Base-by-base conservation (phyloP, 202 grass and related monocot genomes). In the Cymbopogon flexuosus region DNA sequence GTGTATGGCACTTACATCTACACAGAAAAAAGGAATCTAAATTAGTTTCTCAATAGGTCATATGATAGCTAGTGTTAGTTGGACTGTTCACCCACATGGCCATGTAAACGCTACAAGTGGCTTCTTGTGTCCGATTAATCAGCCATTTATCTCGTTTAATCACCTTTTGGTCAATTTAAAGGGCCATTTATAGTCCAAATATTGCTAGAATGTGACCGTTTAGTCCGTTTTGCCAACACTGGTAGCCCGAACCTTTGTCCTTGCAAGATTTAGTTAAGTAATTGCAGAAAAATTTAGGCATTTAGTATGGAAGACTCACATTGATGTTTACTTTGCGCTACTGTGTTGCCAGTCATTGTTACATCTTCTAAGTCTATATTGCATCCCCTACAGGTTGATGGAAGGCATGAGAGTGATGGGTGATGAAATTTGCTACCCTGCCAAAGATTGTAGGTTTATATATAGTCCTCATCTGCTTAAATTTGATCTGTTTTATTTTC, bases 361-460 rank as follows among this genome's bases (percentile, higher is more conserved):
- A 52, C 19, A 12, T 52, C 60, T 64, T 19, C 19, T 54, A 65
- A 64, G 34, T 75, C 31, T 27, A 13, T 62, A 31, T 54, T 79
- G 16, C 8, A 24, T 36, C 0, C 77, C 62, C 10, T 87, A 22
- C 72, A 97, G 95, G 79, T 77, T 94, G 11, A 85, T 90, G 43
- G 83, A 97, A 70, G 80, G 79, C 36, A 97, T 97, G 95, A 78
- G 88, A 70, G 92, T 97, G 59, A 93, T 97, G 82, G 90, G 83
- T 65, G 81, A 94, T 62, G 95, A 97, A 87, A 97, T 97, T 85
- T 97, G 95, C 79, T 97, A 97, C 63, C 95, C 95, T 24, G 89
- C 95, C 37, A 97, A 97, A 94, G 95, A 97, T 63, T 97, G 95
- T 97, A 60, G 58, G 83, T 52, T 78, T 90, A 54, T 78, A 29